These are phyloP conservation scores for Dacryopinax spathularia DNA, from an alignment of 768 basidiomycete species.

Conservation along the genomic window DNA sequence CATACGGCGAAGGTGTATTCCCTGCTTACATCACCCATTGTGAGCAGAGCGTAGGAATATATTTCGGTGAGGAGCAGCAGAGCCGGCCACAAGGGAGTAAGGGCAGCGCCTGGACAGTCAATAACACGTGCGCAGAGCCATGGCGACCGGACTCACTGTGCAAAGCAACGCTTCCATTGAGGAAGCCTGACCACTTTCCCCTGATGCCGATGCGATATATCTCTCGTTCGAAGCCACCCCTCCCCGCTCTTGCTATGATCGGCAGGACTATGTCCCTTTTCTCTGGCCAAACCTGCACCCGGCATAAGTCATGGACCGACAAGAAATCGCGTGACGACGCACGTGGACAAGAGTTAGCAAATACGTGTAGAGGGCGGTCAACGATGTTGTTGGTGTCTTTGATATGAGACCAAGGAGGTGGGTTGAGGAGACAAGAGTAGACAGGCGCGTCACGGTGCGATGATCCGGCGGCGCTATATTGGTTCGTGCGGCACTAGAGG, in stretches of 20 bases:
- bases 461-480: slow-evolving; percentile 36
- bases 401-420: slow-evolving; percentile 30
- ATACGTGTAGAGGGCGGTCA: slow-evolving; percentile 40
- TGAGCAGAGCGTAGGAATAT: slow-evolving; percentile 70
- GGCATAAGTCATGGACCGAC: not conserved
- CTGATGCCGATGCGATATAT: slow-evolving; percentile 56
- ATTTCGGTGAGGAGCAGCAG: slow-evolving; percentile 67
- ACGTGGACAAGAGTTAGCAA: slow-evolving; percentile 42
- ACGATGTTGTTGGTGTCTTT: slow-evolving; percentile 21
- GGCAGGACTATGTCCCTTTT: slow-evolving; percentile 45
- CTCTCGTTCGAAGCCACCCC: slow-evolving; percentile 55
- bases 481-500: slow-evolving; percentile 6
- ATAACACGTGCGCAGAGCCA: not conserved
- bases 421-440: slow-evolving; percentile 36
- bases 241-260: slow-evolving; percentile 35
- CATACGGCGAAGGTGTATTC: no score
- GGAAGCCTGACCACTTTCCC: slow-evolving; percentile 11
- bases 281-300: slow-evolving; percentile 34
- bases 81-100: slow-evolving; percentile 43
- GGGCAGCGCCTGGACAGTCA: slow-evolving; percentile 29
- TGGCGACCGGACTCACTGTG: slow-evolving; percentile 24
- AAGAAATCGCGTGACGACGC: not conserved
- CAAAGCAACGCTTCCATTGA: slow-evolving; percentile 8
- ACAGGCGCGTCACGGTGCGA: slow-evolving; percentile 49
- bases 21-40: slow-evolving; percentile 71